phyloP scores from a whole-genome alignment of 1,284 basidiomycete species.

The Hymenochaete sp. region DNA sequence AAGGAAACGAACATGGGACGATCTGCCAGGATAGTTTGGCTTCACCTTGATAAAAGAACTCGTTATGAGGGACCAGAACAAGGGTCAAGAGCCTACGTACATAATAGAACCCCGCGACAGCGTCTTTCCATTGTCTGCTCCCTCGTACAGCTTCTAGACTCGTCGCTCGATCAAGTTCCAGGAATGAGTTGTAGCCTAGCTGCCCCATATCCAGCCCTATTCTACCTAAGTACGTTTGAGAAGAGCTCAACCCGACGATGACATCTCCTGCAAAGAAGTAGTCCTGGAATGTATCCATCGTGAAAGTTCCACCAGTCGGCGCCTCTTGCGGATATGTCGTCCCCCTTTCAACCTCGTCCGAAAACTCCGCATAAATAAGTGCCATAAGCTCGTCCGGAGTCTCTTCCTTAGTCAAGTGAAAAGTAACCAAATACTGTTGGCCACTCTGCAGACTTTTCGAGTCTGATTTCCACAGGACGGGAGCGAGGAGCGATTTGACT shows the following conservation, averaged over 20 bases:
- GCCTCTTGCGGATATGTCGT: constrained; percentile 77
- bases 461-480: neutral
- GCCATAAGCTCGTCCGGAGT: constrained; percentile 8
- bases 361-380: constrained; percentile 50
- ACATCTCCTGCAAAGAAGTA: constrained; percentile 76
- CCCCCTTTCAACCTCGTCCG: constrained; percentile 68
- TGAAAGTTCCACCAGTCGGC: constrained; percentile 34
- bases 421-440: constrained; percentile 2
- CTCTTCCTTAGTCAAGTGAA: constrained; percentile 8
- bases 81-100: constrained; percentile 34
- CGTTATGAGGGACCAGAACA: constrained; percentile 1
- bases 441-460: neutral
- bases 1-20: constrained; percentile 67
- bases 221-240: constrained; percentile 9
- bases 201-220: constrained; percentile 20
- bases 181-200: constrained; percentile 24
- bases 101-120: constrained; percentile 77
- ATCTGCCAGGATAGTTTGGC: constrained; percentile 89
- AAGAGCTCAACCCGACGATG: constrained; percentile 55
- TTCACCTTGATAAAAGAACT: constrained; percentile 50
- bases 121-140: constrained; percentile 55
- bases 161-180: constrained; percentile 25
- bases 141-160: constrained; percentile 36
- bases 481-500: neutral
- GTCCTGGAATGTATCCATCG: constrained; percentile 47